phyloP scores from a whole-genome alignment of 352 stramenopile genomes.

The Pythium guiyangense region DNA sequence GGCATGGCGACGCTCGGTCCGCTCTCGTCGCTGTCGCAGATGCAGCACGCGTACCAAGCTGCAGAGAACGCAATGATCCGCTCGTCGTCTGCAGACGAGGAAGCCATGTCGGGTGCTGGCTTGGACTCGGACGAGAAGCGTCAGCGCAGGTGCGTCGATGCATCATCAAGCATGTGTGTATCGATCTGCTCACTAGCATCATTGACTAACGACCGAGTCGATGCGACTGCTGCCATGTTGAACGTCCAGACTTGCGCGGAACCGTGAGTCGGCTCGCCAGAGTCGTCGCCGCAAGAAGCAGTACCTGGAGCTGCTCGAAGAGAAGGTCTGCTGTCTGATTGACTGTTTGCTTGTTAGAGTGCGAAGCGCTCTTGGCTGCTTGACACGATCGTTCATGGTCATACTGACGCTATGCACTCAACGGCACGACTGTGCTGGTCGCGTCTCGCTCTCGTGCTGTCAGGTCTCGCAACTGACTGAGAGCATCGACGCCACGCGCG shows the following conservation, averaged over 20 bases:
- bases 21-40: constrained; percentile 38
- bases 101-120: constrained; percentile 28
- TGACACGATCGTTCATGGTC: not conserved
- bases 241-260: constrained; percentile 53
- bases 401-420: too few species aligned
- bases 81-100: constrained; percentile 41
- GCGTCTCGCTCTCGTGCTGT: not conserved
- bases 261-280: constrained; percentile 84
- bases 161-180: not conserved
- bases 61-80: constrained; percentile 58
- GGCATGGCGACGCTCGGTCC: constrained; percentile 10
- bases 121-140: constrained; percentile 76
- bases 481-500: constrained; percentile 78
- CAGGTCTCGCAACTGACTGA: constrained; percentile 84
- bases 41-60: constrained; percentile 42
- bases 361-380: not conserved
- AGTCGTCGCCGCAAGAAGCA: constrained; percentile 88
- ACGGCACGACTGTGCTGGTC: not conserved
- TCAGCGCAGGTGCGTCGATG: constrained; percentile 38
- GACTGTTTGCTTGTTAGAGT: too few species aligned
- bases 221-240: not conserved
- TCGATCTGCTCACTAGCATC: not conserved
- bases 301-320: constrained; percentile 84
- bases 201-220: not conserved
- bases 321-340: constrained; percentile 45